Evolutionary conservation across 2,329 filamentous ascomycete species (phyloP).

Genomic region (Fusarium sp.): DNA sequence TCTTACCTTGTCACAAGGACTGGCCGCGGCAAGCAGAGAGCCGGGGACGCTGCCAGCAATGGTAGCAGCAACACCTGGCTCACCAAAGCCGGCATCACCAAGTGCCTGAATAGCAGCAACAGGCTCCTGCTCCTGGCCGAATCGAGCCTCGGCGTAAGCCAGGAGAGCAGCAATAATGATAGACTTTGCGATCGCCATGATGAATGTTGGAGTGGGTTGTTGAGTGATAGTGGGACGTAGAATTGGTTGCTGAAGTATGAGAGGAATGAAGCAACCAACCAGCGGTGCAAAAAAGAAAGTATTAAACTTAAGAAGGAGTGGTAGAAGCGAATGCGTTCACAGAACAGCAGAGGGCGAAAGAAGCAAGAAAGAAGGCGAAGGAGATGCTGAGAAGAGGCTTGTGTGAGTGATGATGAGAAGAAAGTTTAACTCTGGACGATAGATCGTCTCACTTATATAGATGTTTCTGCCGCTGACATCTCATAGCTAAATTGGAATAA

Average conservation of each 20-base stretch:
- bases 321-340: conserved; percentile 49
- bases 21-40: conserved; percentile 72
- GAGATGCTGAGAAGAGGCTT: conserved; percentile 28
- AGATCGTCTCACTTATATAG: conserved; percentile 43
- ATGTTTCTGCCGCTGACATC: conserved; percentile 10
- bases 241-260: conserved; percentile 15
- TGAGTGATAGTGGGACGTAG: conserved; percentile 4
- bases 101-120: conserved; percentile 67
- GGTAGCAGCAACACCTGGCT: conserved; percentile 71
- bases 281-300: conserved; percentile 35
- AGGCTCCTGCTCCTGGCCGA: conserved; percentile 72
- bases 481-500: conserved; percentile 35
- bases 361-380: conserved; percentile 29
- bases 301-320: conserved; percentile 35
- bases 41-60: conserved; percentile 72
- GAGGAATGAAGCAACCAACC: conserved; percentile 39
- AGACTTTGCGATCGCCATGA: conserved; percentile 35
- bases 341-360: conserved; percentile 43
- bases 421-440: conserved; percentile 21
- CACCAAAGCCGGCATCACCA: conserved; percentile 60
- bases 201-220: conserved; percentile 1
- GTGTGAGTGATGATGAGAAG: conserved; percentile 30
- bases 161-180: conserved; percentile 43
- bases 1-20: conserved; percentile 72
- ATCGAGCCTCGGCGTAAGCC: conserved; percentile 65